Conservation (phyloP, 257 asterid genomes). For the Nicotiana undulata region DNA sequence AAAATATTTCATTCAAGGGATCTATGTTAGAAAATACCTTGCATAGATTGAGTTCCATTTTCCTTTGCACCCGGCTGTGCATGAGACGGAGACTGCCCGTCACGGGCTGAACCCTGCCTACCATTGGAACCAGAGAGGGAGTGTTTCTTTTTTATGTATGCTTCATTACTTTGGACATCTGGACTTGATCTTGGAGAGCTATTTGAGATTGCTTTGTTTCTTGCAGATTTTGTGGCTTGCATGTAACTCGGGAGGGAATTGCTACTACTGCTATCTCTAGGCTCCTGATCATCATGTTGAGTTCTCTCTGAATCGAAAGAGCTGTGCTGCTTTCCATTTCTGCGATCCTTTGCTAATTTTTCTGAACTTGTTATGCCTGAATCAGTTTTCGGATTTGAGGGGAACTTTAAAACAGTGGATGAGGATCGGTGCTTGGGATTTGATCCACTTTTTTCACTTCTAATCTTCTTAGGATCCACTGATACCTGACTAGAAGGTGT, state of each 20-base stretch:
- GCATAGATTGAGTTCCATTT: constrained; percentile 66
- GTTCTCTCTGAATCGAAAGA: constrained; percentile 61
- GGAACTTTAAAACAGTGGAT: constrained; percentile 40
- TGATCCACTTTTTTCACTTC: constrained; percentile 43
- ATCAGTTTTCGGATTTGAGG: constrained; percentile 32
- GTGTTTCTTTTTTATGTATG: constrained; percentile 61
- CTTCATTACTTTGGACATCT: constrained; percentile 72
- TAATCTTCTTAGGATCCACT: constrained; percentile 47
- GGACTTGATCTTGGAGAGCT: constrained; percentile 95
- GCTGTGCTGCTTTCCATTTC: constrained; percentile 53
- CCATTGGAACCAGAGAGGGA: constrained; percentile 68
- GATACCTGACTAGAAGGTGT: constrained; percentile 77
- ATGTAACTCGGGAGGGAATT: constrained; percentile 83
- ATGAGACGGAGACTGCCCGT: constrained; percentile 68
- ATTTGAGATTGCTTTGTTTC: constrained; percentile 68
- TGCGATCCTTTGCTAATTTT: constrained; percentile 49
- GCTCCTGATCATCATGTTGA: constrained; percentile 51
- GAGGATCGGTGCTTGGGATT: constrained; percentile 39
- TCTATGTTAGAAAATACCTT: constrained; percentile 42
- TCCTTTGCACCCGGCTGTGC: constrained; percentile 62
- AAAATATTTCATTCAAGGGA: no score
- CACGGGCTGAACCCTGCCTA: constrained; percentile 82
- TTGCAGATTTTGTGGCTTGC: constrained; percentile 99
- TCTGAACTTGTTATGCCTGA: constrained; percentile 49
- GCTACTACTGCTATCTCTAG: constrained; percentile 68